Conservation (phyloP, 768 basidiomycete species). For the Collybiopsis confluens region DNA sequence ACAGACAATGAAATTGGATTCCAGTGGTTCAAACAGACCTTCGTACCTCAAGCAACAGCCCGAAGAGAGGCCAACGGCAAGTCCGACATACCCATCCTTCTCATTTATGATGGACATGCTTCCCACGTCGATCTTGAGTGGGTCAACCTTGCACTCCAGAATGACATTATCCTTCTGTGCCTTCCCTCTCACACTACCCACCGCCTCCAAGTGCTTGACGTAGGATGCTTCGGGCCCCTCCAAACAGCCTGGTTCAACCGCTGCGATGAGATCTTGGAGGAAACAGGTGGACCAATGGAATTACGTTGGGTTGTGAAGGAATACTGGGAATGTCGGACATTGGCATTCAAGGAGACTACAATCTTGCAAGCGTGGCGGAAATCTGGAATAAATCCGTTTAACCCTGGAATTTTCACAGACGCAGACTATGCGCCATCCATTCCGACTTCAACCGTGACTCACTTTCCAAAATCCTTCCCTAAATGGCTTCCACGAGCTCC, state of each 20-base stretch:
- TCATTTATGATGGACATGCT: constrained; percentile 42
- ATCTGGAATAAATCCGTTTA: constrained; percentile 22
- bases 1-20: constrained; percentile 28
- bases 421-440: constrained; percentile 21
- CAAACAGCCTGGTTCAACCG: constrained; percentile 21
- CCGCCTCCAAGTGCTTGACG: constrained; percentile 38
- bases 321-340: constrained; percentile 19
- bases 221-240: constrained; percentile 33
- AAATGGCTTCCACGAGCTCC: neutral
- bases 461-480: neutral
- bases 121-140: constrained; percentile 31
- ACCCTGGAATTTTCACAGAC: constrained; percentile 19
- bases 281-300: constrained; percentile 19
- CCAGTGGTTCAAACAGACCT: constrained; percentile 18
- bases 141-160: constrained; percentile 19
- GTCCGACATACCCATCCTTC: constrained; percentile 26
- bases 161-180: constrained; percentile 26
- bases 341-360: constrained; percentile 10
- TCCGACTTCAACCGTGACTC: constrained; percentile 12
- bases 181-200: constrained; percentile 40
- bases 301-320: constrained; percentile 21
- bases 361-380: constrained; percentile 20
- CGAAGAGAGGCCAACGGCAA: constrained; percentile 11
- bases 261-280: constrained; percentile 17
- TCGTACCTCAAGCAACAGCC: constrained; percentile 24